Percentiles rank a stretch among this genome's conserved stretches.
These are phyloP conservation scores for Lodderomyces pseudojiufengensis DNA, from an alignment of 1,139 yeast genomes.

Conservation along the genomic window DNA sequence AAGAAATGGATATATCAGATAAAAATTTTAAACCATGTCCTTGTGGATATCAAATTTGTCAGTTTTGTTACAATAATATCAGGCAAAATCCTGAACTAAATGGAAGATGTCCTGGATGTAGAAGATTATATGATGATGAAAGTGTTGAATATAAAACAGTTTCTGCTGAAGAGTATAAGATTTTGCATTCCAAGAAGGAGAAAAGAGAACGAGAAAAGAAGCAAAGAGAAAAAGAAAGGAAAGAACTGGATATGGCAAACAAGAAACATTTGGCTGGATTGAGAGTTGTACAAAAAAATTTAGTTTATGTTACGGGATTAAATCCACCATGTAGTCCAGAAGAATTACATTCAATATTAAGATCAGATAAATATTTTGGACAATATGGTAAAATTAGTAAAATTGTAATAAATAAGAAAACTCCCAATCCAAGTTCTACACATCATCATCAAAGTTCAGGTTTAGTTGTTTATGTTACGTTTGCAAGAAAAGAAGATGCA, in stretches of 20 bases:
- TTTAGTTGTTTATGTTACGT: conserved; percentile 93
- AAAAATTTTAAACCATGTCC: conserved; percentile 98
- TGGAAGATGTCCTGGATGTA: conserved; percentile 97
- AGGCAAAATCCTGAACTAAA: conserved; percentile 92
- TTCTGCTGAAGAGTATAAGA: conserved; percentile 77
- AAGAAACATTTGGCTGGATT: conserved; percentile 94
- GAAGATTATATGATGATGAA: conserved; percentile 90
- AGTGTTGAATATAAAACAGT: conserved; percentile 82
- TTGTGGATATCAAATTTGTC: conserved; percentile 98
- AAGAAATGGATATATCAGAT: conserved; percentile 95
- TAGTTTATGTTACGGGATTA: conserved; percentile 94
- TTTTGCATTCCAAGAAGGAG: conserved; percentile 75
- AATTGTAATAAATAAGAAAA: conserved; percentile 84
- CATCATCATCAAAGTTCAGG: conserved; percentile 62
- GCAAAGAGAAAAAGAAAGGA: conserved; percentile 86
- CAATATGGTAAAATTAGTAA: conserved; percentile 96
- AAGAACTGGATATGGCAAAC: conserved; percentile 83
- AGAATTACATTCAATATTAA: conserved; percentile 77
- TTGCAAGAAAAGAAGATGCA: conserved; percentile 90
- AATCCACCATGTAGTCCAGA: conserved; percentile 90
- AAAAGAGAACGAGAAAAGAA: conserved; percentile 83
- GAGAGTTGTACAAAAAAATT: conserved; percentile 94
- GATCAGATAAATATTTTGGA: conserved; percentile 93
- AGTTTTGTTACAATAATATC: conserved; percentile 95
- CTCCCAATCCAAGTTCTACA: conserved; percentile 39